These are phyloP conservation scores for Paecilomyces dactylethromorphus DNA, from an alignment of 2,329 filamentous ascomycete species.

Conservation along the genomic window DNA sequence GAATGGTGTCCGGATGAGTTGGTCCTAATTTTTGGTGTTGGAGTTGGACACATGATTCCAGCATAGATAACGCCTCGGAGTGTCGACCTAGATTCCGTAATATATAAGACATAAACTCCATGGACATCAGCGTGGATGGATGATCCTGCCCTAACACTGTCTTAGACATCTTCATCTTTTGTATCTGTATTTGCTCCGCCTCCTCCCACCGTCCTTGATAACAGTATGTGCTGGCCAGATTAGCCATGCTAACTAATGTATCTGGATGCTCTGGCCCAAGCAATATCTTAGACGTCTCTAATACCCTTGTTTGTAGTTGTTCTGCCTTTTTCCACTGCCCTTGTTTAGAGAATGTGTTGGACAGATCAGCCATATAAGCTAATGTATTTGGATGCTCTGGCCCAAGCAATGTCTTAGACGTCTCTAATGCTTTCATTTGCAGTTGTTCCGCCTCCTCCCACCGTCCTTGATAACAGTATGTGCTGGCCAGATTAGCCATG, in stretches of 20 bases:
- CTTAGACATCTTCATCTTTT: slow-evolving; percentile 9
- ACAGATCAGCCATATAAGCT: too few species aligned
- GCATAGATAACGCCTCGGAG: too few species aligned
- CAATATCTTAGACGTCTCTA: slow-evolving; percentile 9
- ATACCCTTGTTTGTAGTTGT: slow-evolving; percentile 7
- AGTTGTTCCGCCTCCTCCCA: too few species aligned
- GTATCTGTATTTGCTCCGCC: slow-evolving; percentile 11
- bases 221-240: slow-evolving; percentile 5
- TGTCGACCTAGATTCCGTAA: too few species aligned
- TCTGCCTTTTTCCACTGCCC: slow-evolving; percentile 13
- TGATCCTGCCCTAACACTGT: slow-evolving; percentile 14
- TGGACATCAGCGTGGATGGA: slow-evolving; percentile 10
- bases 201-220: slow-evolving; percentile 8
- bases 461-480: background rate
- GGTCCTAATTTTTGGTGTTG: too few species aligned
- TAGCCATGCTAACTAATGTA: slow-evolving; percentile 15
- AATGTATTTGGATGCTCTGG: too few species aligned
- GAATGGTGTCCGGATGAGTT: too few species aligned
- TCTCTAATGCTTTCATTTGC: too few species aligned
- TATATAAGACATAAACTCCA: too few species aligned
- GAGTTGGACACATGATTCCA: too few species aligned
- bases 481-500: slow-evolving; percentile 7
- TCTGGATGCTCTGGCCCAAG: slow-evolving; percentile 16
- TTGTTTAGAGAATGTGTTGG: background rate
- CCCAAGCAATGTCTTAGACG: too few species aligned